Conservation (phyloP, 495 filamentous ascomycete genomes). For the Hypoxylon lienhwacheense region DNA sequence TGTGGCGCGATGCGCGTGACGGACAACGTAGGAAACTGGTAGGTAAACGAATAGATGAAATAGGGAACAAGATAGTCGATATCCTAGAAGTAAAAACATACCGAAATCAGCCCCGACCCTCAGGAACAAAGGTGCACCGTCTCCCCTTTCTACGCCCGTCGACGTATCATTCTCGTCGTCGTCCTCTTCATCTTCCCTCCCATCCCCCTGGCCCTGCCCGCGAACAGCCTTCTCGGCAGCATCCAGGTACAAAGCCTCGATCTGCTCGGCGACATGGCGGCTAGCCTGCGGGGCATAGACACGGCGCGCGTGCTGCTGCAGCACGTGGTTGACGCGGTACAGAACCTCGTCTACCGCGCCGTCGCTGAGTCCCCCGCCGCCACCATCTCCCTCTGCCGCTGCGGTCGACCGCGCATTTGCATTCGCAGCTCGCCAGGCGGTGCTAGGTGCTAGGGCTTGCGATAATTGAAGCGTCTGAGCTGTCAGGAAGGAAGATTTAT, state of each 20-base stretch:
- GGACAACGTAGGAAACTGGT: not conserved
- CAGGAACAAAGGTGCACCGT: constrained; percentile 39
- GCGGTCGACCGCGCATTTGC: constrained; percentile 48
- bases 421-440: constrained; percentile 57
- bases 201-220: constrained; percentile 34
- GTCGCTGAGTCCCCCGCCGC: constrained; percentile 59
- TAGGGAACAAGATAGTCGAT: constrained; percentile 28
- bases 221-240: constrained; percentile 43
- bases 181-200: constrained; percentile 49
- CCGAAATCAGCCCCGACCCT: constrained; percentile 43
- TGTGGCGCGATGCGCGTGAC: not conserved
- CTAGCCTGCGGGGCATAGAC: constrained; percentile 75
- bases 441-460: constrained; percentile 56
- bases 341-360: constrained; percentile 51
- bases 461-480: constrained; percentile 65
- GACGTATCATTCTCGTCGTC: too few relatives aligned
- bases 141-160: constrained; percentile 36
- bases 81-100: constrained; percentile 27
- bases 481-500: constrained; percentile 67
- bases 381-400: too few relatives aligned
- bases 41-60: constrained; percentile 29
- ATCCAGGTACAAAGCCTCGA: constrained; percentile 71
- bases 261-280: constrained; percentile 80
- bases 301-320: constrained; percentile 70
- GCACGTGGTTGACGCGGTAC: constrained; percentile 61